These are phyloP conservation scores for Fusarium zealandicum DNA, from an alignment of 2,329 filamentous ascomycete genomes.

Conservation along the genomic window DNA sequence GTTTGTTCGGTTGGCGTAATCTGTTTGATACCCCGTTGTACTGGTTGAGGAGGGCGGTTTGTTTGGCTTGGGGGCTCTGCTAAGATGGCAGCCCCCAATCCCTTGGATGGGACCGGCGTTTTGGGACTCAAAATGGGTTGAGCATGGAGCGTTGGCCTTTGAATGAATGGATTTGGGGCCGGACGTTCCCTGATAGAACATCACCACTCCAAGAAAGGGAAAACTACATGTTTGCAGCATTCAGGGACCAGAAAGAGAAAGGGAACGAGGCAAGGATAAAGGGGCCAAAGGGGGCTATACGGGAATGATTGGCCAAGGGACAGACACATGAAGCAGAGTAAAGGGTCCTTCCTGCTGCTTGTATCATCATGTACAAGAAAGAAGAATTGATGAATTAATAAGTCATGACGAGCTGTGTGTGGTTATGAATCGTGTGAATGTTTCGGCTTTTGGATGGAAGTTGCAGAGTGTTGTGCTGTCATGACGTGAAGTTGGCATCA, in stretches of 20 bases:
- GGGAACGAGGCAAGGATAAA: conserved; percentile 25
- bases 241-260: conserved; percentile 28
- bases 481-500: conserved; percentile 29
- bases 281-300: conserved; percentile 10
- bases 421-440: conserved; percentile 1
- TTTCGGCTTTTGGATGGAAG: too few relatives aligned
- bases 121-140: conserved; percentile 37
- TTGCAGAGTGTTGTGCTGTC: too few relatives aligned
- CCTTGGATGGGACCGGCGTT: conserved; percentile 41
- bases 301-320: conserved; percentile 26
- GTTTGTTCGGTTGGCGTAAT: conserved; percentile 37
- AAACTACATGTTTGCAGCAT: conserved; percentile 44
- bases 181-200: conserved; percentile 52
- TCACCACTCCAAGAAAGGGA: conserved; percentile 56
- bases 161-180: conserved; percentile 38
- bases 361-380: conserved; percentile 42
- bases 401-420: conserved; percentile 12
- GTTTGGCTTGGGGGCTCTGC: conserved; percentile 31
- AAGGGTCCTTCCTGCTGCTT: conserved; percentile 44
- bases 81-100: conserved; percentile 28
- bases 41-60: conserved; percentile 31
- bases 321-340: conserved; percentile 28
- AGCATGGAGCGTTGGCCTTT: conserved; percentile 35
- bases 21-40: conserved; percentile 45
- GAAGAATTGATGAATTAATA: conserved; percentile 21